Evolutionary conservation across 768 basidiomycete species (phyloP).

Genomic region (Boletus pseudopeckii): DNA sequence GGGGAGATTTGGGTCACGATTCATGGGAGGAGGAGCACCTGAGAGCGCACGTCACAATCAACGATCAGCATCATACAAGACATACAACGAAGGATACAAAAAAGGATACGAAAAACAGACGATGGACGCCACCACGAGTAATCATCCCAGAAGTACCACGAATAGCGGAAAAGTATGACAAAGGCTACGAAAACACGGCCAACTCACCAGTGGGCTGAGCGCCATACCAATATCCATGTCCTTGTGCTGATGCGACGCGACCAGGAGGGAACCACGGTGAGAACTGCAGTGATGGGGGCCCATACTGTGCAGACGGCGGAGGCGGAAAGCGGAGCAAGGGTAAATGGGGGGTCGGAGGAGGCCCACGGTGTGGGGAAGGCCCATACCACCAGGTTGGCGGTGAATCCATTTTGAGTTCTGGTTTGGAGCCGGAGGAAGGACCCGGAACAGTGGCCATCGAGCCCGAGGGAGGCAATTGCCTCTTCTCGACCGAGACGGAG

Average conservation of each 20-base stretch:
- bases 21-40: slow-evolving; percentile 16
- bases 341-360: neutral
- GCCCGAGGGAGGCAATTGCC: neutral
- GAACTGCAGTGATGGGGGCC: slow-evolving; percentile 11
- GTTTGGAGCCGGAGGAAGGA: slow-evolving; percentile 1
- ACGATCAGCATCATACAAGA: slow-evolving; percentile 8
- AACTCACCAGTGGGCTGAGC: slow-evolving; percentile 20
- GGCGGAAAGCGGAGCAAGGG: slow-evolving; percentile 13
- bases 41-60: neutral
- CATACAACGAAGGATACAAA: neutral
- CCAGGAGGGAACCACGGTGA: slow-evolving; percentile 16
- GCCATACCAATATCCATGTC: slow-evolving; percentile 24
- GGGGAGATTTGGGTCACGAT: slow-evolving; percentile 5
- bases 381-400: slow-evolving; percentile 8
- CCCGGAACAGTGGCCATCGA: neutral
- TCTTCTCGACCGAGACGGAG: neutral
- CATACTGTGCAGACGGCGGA: slow-evolving; percentile 11
- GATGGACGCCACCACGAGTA: neutral
- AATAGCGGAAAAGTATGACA: neutral
- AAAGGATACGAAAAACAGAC: neutral
- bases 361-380: slow-evolving; percentile 6
- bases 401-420: slow-evolving; percentile 10
- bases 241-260: slow-evolving; percentile 8
- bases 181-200: neutral
- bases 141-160: neutral